Conservation (phyloP, 2,329 filamentous ascomycete genomes). For the Arthrinium phaeospermum region DNA sequence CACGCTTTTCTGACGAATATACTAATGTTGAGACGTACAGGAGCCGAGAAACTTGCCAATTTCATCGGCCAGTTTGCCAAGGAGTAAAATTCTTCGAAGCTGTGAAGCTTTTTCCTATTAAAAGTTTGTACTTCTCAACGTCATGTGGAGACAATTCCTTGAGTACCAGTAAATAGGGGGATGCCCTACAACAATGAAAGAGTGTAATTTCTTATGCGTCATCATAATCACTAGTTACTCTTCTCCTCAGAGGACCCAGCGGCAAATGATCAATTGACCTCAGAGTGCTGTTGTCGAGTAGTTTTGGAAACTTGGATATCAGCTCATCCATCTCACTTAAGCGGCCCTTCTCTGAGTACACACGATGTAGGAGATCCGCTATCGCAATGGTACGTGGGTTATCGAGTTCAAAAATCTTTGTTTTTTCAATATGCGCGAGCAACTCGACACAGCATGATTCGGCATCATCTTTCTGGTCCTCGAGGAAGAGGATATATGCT, state of each 20-base stretch:
- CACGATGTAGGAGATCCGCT: background rate
- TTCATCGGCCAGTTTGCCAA: constrained; percentile 19
- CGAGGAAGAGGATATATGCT: constrained; percentile 22
- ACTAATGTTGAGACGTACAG: background rate
- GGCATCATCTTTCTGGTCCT: background rate
- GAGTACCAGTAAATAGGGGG: background rate
- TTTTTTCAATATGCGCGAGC: background rate
- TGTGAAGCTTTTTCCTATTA: no score
- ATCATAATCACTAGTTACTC: background rate
- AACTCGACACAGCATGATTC: background rate
- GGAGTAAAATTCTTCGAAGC: no score
- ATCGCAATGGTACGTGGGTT: background rate
- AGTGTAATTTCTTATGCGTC: no score
- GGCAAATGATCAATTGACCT: background rate
- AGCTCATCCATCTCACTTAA: background rate
- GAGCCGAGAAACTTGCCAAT: constrained; percentile 8
- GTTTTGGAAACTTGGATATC: background rate
- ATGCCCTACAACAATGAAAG: no score
- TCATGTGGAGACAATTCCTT: background rate
- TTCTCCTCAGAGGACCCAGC: background rate
- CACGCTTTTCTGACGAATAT: background rate
- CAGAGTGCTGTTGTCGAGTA: background rate
- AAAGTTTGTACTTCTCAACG: no score
- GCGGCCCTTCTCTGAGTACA: background rate
- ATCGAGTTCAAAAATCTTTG: background rate